These are phyloP conservation scores for Aureobasidium sp. DNA, from an alignment of 2,329 filamentous ascomycete species.

Conservation along the genomic window DNA sequence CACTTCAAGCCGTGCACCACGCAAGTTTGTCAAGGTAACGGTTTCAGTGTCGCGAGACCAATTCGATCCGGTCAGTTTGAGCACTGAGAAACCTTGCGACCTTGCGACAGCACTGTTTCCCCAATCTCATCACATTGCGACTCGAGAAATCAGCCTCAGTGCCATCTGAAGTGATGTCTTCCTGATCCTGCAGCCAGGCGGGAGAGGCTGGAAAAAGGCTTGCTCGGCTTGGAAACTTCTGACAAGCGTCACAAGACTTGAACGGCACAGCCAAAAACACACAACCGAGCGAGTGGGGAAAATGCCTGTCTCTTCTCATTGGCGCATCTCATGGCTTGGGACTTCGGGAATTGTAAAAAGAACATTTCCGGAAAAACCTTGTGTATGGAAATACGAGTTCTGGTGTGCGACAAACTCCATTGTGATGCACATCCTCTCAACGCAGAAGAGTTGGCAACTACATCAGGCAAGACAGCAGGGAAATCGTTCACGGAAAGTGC, in stretches of 20 bases:
- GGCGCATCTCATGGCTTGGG: not conserved
- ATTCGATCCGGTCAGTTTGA: not conserved
- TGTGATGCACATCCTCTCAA: not conserved
- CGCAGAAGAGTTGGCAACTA: not conserved
- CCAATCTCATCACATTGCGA: not conserved
- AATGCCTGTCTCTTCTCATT: slow-evolving; percentile 4
- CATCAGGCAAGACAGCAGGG: not conserved
- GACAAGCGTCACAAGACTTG: slow-evolving; percentile 6
- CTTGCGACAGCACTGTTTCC: not conserved
- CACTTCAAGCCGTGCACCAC: slow-evolving; percentile 7
- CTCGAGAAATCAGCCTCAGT: not conserved
- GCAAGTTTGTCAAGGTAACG: slow-evolving; percentile 5
- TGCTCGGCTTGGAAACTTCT: slow-evolving; percentile 1
- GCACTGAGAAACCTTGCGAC: not conserved
- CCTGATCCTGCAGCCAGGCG: not conserved
- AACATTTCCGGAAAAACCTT: slow-evolving; percentile 9
- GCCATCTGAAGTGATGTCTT: not conserved
- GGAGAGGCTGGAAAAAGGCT: slow-evolving; percentile 7
- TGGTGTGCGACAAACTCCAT: not conserved
- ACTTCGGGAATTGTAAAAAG: not conserved
- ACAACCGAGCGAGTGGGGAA: slow-evolving; percentile 1
- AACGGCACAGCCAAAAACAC: not conserved
- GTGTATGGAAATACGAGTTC: not conserved
- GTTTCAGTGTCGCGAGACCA: not conserved
- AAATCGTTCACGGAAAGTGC: not conserved